These are phyloP conservation scores for Populus trichocarpa DNA, from an alignment of 441 rosid species.

Conservation along the genomic window DNA sequence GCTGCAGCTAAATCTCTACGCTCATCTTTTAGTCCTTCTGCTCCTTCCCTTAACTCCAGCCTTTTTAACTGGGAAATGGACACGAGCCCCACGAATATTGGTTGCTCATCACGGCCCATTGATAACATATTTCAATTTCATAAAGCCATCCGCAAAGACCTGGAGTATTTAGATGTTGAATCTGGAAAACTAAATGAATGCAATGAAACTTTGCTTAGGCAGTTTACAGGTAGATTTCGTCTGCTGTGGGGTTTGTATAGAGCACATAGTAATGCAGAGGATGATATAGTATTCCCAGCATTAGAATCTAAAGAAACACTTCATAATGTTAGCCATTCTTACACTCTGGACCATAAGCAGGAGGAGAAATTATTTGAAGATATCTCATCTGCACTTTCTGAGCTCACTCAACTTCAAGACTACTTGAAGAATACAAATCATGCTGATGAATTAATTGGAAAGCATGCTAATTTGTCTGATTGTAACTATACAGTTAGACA, in stretches of 20 bases:
- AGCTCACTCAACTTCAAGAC: constrained; percentile 58
- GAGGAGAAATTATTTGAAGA: constrained; percentile 70
- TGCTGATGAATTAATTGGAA: constrained; percentile 21
- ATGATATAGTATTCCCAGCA: constrained; percentile 85
- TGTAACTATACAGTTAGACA: constrained; percentile 22
- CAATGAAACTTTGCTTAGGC: constrained; percentile 56
- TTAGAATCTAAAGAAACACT: constrained; percentile 77
- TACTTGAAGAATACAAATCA: constrained; percentile 21
- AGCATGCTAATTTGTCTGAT: constrained; percentile 20
- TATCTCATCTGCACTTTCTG: constrained; percentile 52
- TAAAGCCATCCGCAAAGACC: constrained; percentile 73
- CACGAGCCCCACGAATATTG: constrained; percentile 35
- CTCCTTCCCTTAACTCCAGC: constrained; percentile 68
- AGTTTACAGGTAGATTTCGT: constrained; percentile 72
- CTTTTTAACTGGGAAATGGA: constrained; percentile 75
- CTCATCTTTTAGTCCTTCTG: constrained; percentile 50
- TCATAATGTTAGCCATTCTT: constrained; percentile 81
- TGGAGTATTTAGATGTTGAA: constrained; percentile 74
- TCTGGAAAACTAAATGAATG: constrained; percentile 63
- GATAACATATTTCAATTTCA: constrained; percentile 80
- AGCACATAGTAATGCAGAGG: constrained; percentile 88
- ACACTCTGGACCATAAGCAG: constrained; percentile 77
- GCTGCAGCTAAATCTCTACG: constrained; percentile 62
- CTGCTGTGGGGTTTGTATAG: constrained; percentile 70
- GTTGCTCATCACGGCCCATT: constrained; percentile 50